These are phyloP conservation scores for Elongisporangium prolatum DNA, from an alignment of 352 stramenopile genomes.

Conservation along the genomic window DNA sequence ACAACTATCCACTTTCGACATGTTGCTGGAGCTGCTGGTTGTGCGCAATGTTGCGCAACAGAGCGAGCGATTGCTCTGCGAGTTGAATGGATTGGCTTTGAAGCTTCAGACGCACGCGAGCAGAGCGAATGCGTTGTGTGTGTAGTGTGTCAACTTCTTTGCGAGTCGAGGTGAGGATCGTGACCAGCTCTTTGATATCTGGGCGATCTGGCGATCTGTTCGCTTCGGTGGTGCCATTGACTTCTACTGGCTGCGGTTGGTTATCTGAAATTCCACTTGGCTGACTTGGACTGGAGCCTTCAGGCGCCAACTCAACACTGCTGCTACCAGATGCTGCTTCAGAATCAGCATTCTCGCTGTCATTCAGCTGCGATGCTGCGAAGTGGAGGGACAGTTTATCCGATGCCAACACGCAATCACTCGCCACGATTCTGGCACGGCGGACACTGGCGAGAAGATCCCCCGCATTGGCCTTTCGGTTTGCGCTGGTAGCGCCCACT, in stretches of 20 bases:
- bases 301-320: background rate
- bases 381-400: constrained; percentile 42
- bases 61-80: constrained; percentile 49
- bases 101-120: constrained; percentile 63
- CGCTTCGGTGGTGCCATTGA: background rate
- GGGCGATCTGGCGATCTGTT: background rate
- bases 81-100: constrained; percentile 59
- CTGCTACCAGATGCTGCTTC: constrained; percentile 1
- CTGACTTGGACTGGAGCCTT: background rate
- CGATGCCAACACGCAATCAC: constrained; percentile 20
- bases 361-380: constrained; percentile 28
- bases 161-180: constrained; percentile 51
- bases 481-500: background rate
- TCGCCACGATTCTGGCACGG: constrained; percentile 25
- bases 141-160: constrained; percentile 34
- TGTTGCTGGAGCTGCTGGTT: background rate
- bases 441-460: constrained; percentile 21
- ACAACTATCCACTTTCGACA: background rate
- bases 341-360: background rate
- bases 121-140: constrained; percentile 45
- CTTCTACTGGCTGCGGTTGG: background rate
- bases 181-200: constrained; percentile 54
- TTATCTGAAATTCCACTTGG: background rate
- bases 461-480: constrained; percentile 10
- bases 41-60: constrained; percentile 52